phyloP scores from a whole-genome alignment of 176 grass and related monocot genomes.

The Carex scoparia region DNA sequence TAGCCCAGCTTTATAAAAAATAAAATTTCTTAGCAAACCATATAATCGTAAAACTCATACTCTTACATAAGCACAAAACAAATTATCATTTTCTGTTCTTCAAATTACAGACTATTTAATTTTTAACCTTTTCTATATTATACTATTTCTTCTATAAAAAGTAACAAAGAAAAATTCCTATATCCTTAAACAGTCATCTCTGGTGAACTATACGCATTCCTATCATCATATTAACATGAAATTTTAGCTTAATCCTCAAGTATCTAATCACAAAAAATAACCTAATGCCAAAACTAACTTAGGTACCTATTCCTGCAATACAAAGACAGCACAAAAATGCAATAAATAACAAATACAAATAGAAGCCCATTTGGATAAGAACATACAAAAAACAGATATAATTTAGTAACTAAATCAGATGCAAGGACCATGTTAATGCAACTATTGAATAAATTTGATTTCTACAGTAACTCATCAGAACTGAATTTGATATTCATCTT shows the following conservation, averaged over 20 bases:
- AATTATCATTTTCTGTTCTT: not conserved
- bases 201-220: not conserved
- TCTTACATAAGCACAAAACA: not conserved
- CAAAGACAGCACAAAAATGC: not conserved
- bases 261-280: slow-evolving; percentile 7
- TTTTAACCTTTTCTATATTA: not conserved
- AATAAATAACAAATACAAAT: not conserved
- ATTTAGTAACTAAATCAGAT: not conserved
- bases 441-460: not conserved
- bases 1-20: not conserved
- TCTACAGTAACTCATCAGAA: not conserved
- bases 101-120: slow-evolving; percentile 1
- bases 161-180: not conserved
- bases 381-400: not conserved
- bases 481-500: not conserved
- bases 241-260: not conserved
- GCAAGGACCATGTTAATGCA: not conserved
- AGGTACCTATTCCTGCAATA: slow-evolving; percentile 22
- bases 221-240: slow-evolving; percentile 6
- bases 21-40: not conserved
- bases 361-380: not conserved
- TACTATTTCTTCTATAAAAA: not conserved
- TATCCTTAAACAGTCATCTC: not conserved
- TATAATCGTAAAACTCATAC: not conserved
- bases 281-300: slow-evolving; percentile 12